Base-by-base conservation (phyloP, 345 rosid genomes). In the Draba incana region DNA sequence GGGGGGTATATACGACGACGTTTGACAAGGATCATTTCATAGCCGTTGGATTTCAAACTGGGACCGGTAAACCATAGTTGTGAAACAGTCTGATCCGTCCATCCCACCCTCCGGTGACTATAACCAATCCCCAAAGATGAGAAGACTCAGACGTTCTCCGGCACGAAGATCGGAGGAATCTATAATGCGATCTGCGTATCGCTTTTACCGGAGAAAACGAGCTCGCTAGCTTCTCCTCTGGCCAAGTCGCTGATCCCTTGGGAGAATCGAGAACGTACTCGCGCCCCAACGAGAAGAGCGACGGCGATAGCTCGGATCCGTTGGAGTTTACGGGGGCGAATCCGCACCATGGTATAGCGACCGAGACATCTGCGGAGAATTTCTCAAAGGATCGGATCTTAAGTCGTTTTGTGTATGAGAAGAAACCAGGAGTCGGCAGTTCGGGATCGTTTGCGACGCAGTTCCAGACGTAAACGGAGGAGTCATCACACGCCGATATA, bases 21-120 rank as follows among this genome's bases (percentile, higher is more conserved):
- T 75, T 71, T 59, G 8, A 57, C 24, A 72, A 54, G 30, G 79
- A 60, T 55, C 70, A 77, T 27, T 12, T 45, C 12, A 35, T 54
- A 59, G 65, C 56, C 55, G 69, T 55, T 25, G 43, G 50, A 49
- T 41, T 62, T 92, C 84, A 90, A 45, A 67, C 81, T 2, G 84
- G 70, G 30, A 83, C 88, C 1, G 97, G 99, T 37, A 91, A 78
- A 5, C 99, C 99, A 51, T 94, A 88, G 80, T 91, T 94, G 72
- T 83, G 91, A 81, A 88, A 94, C 13, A 95, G 85, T 78, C 87
- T 82, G 56, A 94, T 94, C 57, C 91, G 82, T 69, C 99, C 99
- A 72, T 94, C 97, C 86, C 86, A 84, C 10, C 99, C 96, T 4
- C 95, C 97, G 0, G 97, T 91, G 77, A 91, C 92, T 12, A 94